Conservation (phyloP, 495 filamentous ascomycete species). For the Talaromyces nanjingensis region DNA sequence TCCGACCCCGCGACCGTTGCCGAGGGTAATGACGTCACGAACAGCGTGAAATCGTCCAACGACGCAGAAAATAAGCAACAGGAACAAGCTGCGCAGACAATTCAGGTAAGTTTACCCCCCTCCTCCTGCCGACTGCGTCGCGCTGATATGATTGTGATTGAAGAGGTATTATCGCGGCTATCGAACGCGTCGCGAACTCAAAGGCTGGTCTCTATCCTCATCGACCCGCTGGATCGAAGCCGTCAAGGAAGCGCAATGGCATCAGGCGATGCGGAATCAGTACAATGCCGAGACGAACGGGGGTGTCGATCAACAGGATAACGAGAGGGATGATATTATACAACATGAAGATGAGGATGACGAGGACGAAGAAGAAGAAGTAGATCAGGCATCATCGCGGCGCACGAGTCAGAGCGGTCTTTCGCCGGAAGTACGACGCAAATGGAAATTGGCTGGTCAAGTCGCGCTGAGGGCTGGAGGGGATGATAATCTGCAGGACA, state of each 20-base stretch:
- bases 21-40: not conserved
- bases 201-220: constrained; percentile 57
- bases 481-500: constrained; percentile 44
- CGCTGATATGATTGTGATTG: constrained; percentile 7
- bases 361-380: constrained; percentile 2
- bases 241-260: constrained; percentile 13
- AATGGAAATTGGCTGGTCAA: constrained; percentile 67
- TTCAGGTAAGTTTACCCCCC: not conserved
- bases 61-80: not conserved
- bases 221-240: constrained; percentile 62
- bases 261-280: constrained; percentile 4
- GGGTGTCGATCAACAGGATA: not conserved
- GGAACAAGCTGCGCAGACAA: not conserved
- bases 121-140: not conserved
- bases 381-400: constrained; percentile 14
- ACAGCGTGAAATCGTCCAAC: not conserved
- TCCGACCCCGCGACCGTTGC: not conserved
- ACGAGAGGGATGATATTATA: not conserved
- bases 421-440: constrained; percentile 45
- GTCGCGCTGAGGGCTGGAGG: constrained; percentile 65
- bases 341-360: constrained; percentile 10
- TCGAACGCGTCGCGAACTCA: constrained; percentile 56
- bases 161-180: constrained; percentile 67
- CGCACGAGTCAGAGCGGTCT: constrained; percentile 3
- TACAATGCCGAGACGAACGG: not conserved